Percentiles rank a stretch among this genome's conserved stretches.
Evolutionary conservation across 306 rosid genomes (phyloP).

Genomic region (Malus sieversii): DNA sequence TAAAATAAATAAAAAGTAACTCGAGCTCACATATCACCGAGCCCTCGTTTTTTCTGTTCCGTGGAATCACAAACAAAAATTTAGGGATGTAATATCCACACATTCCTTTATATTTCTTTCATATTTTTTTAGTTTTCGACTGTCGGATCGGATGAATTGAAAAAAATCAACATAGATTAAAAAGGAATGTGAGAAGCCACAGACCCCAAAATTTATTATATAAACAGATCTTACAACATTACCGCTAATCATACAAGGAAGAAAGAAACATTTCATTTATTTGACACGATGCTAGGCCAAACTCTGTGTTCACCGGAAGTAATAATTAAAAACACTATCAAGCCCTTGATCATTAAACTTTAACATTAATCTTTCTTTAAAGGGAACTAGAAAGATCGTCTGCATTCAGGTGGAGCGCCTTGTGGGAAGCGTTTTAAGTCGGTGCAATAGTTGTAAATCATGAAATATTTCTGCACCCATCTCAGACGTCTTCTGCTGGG

Average conservation of each 20-base stretch:
- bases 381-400: background rate
- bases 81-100: too few species aligned
- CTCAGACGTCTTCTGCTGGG: conserved; percentile 59
- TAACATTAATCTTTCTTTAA: too few species aligned
- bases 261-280: background rate
- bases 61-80: background rate
- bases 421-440: conserved; percentile 70
- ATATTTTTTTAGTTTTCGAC: too few species aligned
- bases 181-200: too few species aligned
- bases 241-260: background rate
- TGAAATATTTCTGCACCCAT: conserved; percentile 84
- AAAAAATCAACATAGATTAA: too few species aligned
- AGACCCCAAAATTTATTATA: background rate
- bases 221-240: background rate
- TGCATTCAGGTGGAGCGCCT: conserved; percentile 65
- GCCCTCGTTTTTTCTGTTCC: background rate
- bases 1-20: too few species aligned
- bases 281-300: background rate
- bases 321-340: too few species aligned
- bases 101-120: rapidly evolving
- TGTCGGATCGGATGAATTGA: too few species aligned
- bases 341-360: too few species aligned
- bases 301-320: too few species aligned
- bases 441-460: conserved; percentile 76
- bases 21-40: too few species aligned